A percentile compares a stretch with the other conserved stretches of the same genome.
Conservation (phyloP, 2,329 filamentous ascomycete species). For the Colletotrichum sansevieriae region DNA sequence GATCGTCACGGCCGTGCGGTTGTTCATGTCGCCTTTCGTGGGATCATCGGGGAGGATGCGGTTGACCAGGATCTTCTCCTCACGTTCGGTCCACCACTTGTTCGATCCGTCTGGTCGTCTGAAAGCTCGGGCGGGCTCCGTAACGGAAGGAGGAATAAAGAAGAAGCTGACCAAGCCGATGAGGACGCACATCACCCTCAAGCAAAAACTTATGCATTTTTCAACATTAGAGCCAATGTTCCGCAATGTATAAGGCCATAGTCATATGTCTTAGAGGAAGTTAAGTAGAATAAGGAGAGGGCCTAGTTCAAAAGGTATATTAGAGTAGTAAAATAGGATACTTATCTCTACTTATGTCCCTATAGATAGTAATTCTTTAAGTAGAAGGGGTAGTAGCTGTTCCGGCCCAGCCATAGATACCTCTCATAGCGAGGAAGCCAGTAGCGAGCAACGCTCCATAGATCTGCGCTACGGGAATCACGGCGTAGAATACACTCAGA, state of each 20-base stretch:
- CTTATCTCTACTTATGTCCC: too few species aligned
- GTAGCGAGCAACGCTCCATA: conserved; percentile 62
- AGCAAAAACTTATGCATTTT: conserved; percentile 48
- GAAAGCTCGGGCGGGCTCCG: conserved; percentile 3
- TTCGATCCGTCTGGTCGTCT: conserved; percentile 52
- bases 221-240: not conserved
- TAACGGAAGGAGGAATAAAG: conserved; percentile 46
- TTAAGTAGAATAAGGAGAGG: too few species aligned
- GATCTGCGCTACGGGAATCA: conserved; percentile 57
- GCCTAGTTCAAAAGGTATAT: too few species aligned
- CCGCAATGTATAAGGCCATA: not conserved
- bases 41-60: conserved; percentile 67
- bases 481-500: conserved; percentile 76
- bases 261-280: not conserved
- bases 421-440: conserved; percentile 62
- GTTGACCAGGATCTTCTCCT: conserved; percentile 70
- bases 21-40: conserved; percentile 69
- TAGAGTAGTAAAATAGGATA: too few species aligned
- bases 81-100: conserved; percentile 62
- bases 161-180: conserved; percentile 58
- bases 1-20: conserved; percentile 66
- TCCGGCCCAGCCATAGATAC: conserved; percentile 62
- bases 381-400: conserved; percentile 55
- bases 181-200: conserved; percentile 48
- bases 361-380: too few species aligned